Conservation (phyloP, 2,329 filamentous ascomycete genomes). For the Colletotrichum siamense region DNA sequence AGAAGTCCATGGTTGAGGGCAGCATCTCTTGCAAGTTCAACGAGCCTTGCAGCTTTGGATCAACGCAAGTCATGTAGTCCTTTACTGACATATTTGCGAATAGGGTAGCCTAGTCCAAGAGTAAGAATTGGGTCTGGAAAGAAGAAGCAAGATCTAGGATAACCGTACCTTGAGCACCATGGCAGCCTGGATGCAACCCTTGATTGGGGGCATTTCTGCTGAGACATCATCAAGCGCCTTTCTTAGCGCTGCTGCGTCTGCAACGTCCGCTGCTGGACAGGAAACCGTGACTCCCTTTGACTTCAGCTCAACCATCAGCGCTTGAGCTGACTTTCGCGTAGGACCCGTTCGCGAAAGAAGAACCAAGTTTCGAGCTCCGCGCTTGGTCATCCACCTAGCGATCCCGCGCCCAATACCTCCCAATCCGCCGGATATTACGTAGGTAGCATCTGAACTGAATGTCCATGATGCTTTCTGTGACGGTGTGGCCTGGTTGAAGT, state of each 20-base stretch:
- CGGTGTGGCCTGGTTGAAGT: conserved; percentile 6
- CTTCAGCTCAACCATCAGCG: conserved; percentile 23
- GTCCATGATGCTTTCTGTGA: not conserved
- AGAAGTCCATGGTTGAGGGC: conserved; percentile 36
- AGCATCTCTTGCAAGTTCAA: conserved; percentile 41
- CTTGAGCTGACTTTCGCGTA: conserved; percentile 15
- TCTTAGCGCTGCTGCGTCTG: conserved; percentile 29
- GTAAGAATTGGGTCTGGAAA: not conserved
- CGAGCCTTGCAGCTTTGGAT: conserved; percentile 46
- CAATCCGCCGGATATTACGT: conserved; percentile 34
- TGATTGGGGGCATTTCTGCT: conserved; percentile 28
- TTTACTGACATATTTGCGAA: conserved; percentile 54
- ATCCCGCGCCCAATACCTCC: conserved; percentile 31
- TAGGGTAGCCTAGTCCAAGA: conserved; percentile 39
- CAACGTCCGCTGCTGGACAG: conserved; percentile 33
- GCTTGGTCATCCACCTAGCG: conserved; percentile 26
- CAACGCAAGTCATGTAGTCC: conserved; percentile 46
- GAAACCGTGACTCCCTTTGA: conserved; percentile 23
- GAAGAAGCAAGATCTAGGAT: not conserved
- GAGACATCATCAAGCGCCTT: conserved; percentile 36
- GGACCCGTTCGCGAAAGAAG: conserved; percentile 31
- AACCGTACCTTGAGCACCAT: not conserved
- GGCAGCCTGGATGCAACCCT: not conserved
- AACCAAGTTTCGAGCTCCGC: conserved; percentile 32
- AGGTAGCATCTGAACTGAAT: conserved; percentile 27